Evolutionary conservation across 2,329 filamentous ascomycete genomes (phyloP).

Genomic region (Pseudogymnoascus sp.): DNA sequence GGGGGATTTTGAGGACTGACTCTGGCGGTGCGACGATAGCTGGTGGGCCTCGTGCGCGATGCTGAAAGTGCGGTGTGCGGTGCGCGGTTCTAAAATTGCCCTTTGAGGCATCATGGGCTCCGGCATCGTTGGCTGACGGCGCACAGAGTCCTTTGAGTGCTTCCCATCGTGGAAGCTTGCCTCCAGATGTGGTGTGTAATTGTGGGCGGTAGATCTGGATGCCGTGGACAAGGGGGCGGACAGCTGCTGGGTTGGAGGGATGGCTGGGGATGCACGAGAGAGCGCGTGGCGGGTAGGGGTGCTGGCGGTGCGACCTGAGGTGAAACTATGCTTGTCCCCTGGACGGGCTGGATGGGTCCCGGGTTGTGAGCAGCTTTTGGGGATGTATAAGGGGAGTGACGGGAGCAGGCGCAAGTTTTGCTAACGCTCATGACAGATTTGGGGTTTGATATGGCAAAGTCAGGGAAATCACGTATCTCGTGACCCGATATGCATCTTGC

Average conservation of each 20-base stretch:
- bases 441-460: not conserved
- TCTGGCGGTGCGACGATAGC: not conserved
- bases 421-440: not conserved
- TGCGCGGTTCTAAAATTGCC: not conserved
- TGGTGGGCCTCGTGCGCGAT: not conserved
- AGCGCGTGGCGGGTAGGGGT: constrained; percentile 1
- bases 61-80: not conserved
- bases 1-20: not conserved
- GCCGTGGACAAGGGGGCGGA: not conserved
- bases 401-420: not conserved
- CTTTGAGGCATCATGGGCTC: not conserved
- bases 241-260: not conserved
- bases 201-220: not conserved
- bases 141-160: not conserved
- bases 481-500: not conserved
- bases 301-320: not conserved
- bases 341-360: not conserved
- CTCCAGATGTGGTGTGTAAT: not conserved
- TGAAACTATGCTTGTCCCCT: not conserved
- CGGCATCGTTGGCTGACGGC: not conserved
- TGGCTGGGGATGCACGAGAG: not conserved
- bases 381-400: not conserved
- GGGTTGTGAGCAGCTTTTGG: not conserved
- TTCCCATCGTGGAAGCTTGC: not conserved
- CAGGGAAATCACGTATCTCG: not conserved